Evolutionary conservation across 1,139 yeast genomes (phyloP), one percentile per base, ranked within the genome.

Genomic region (Meyerozyma guilliermondii): DNA sequence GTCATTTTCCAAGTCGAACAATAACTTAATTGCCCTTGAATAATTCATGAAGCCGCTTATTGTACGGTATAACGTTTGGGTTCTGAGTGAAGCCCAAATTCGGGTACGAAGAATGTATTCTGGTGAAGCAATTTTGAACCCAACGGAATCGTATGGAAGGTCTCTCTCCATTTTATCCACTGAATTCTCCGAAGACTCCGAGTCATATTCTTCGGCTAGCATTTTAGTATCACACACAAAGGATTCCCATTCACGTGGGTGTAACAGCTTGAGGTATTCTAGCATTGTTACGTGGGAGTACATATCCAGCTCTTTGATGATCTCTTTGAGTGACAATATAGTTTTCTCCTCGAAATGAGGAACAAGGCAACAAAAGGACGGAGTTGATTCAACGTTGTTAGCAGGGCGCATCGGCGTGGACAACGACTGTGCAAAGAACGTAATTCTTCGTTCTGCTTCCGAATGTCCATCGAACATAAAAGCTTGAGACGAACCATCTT

Each of bases 11-110:
- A 74, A 66, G 38, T 74, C 75, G 52, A 62, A 70, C 20, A 77
- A 53, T 9, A 76, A 55, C 46, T 76, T 77, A 4, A 77, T 67
- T 0, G 81, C 81, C 16, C 76, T 58, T 7, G 78, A 69, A 50
- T 77, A 77, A 50, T 77, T 76, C 81, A 76, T 76, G 48, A 78
- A 78, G 1, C 82, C 82, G 1, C 80, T 67, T 14, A 78, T 66
- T 1, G 82, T 78, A 41, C 82, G 63, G 48, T 72, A 77, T 18
- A 77, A 59, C 0, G 83, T 78, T 52, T 78, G 83, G 2, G 79
- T 66, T 50, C 82, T 62, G 41, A 78, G 59, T 0, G 81, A 76
- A 1, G 82, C 81, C 82, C 83, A 78, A 14, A 78, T 69, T 49
- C 82, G 55, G 1, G 82, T 76, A 51, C 82, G 60, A 43, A 76